Percentiles rank a stretch among this genome's conserved stretches.
Evolutionary conservation across 2,329 filamentous ascomycete species (phyloP).

Genomic region (Tolypocladium album): DNA sequence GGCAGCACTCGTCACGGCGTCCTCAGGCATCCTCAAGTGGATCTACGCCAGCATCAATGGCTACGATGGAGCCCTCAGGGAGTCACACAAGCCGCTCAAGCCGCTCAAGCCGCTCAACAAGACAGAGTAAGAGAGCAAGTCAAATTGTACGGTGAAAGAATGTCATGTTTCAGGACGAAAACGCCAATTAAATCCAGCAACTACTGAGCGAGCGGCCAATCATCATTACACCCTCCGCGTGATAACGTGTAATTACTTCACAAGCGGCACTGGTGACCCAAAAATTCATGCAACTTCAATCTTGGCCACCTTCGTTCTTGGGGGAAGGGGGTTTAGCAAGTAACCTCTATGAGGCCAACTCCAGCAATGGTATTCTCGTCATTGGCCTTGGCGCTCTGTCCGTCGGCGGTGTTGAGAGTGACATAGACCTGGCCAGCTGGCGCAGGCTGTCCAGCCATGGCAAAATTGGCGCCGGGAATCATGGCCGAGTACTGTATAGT

Average conservation of each 20-base stretch:
- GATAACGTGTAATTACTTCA: background rate
- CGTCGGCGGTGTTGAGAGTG: constrained; percentile 22
- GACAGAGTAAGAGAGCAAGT: constrained; percentile 10
- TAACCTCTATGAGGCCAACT: constrained; percentile 20
- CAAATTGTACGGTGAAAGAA: background rate
- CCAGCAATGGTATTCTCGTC: constrained; percentile 23
- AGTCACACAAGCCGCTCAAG: constrained; percentile 17
- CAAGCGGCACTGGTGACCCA: background rate
- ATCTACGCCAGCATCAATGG: constrained; percentile 60
- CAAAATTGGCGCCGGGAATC: constrained; percentile 5
- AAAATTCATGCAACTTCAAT: background rate
- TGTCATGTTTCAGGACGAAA: background rate
- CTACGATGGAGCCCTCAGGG: constrained; percentile 22
- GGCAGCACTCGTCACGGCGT: constrained; percentile 60
- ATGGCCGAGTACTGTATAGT: constrained; percentile 7
- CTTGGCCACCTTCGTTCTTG: background rate
- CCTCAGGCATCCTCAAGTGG: constrained; percentile 58
- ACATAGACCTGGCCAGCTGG: constrained; percentile 22
- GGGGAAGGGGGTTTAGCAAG: background rate
- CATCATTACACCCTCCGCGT: background rate
- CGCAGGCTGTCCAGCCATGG: constrained; percentile 2
- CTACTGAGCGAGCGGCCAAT: background rate
- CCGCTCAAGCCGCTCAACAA: constrained; percentile 21
- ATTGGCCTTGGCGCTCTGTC: constrained; percentile 10
- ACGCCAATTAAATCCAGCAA: background rate